These are phyloP conservation scores for Skeletonema grethae DNA, from an alignment of 108 stramenopile genomes.

Conservation along the genomic window DNA sequence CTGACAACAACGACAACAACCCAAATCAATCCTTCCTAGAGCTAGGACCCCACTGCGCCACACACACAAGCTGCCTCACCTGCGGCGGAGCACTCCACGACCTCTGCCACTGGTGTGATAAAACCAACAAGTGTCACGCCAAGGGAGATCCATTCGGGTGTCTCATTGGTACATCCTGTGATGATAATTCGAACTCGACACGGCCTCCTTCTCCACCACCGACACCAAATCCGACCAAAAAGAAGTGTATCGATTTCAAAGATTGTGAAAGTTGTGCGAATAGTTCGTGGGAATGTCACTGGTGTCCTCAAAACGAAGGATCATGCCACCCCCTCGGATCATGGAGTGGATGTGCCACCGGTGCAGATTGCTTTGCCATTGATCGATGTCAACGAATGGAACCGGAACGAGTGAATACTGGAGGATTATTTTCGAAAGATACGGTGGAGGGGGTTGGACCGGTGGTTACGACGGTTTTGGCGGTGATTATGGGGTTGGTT, in stretches of 20 bases:
- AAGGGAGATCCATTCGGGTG: constrained; percentile 77
- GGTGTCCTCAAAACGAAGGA: constrained; percentile 46
- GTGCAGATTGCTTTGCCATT: constrained; percentile 87
- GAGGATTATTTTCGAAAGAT: constrained; percentile 32
- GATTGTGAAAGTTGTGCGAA: constrained; percentile 35
- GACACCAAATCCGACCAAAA: neutral
- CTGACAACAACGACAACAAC: neutral
- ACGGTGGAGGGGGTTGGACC: constrained; percentile 53
- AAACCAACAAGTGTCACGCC: constrained; percentile 81
- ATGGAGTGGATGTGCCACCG: constrained; percentile 75
- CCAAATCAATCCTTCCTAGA: neutral
- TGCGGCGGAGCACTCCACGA: constrained; percentile 58
- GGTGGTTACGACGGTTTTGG: constrained; percentile 31
- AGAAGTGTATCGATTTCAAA: constrained; percentile 32
- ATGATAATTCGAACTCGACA: too few relatives aligned
- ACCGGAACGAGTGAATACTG: constrained; percentile 53
- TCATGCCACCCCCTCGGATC: constrained; percentile 85
- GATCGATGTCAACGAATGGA: constrained; percentile 76
- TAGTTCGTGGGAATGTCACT: constrained; percentile 50
- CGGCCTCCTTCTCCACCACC: neutral
- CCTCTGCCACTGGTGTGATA: constrained; percentile 81
- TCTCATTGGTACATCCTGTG: constrained; percentile 65
- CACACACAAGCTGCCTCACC: constrained; percentile 64
- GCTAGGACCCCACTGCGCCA: constrained; percentile 39
- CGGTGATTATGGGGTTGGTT: constrained; percentile 44